Evolutionary conservation across 23 red algal genomes (phyloP), one percentile per base, ranked within the genome.

Genomic region (Gracilariopsis chorda): DNA sequence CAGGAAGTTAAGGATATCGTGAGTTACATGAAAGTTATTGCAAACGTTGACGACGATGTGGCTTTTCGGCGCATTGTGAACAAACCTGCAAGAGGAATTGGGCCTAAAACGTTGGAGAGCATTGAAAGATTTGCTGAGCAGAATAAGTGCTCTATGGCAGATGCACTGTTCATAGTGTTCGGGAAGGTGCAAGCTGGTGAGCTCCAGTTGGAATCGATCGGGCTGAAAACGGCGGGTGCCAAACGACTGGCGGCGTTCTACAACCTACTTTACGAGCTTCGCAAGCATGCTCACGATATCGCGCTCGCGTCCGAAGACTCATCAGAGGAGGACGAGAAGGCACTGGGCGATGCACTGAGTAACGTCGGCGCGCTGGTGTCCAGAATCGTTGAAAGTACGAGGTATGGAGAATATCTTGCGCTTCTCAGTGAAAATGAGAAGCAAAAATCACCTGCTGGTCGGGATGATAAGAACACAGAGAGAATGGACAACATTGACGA

Each of bases 1-100:
- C 82, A 82, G 45, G 94, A 96, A 60, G 58, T 96, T 7, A 67
- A 64, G 10, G 94, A 96, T 41, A n/a, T 88, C 7, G 49, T 93
- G 10, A 88, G 79, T n/a, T 96, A 92, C 78, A 44, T 96, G 28
- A 64, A 77, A 28, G 43, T 96, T 0, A 43, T 90, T 0, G 44
- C 42, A 48, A 88, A 90, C 63, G 51, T 48, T 16, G 73, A 36
- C 29, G 94, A 96, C 51, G 76, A 81, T 33, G 53, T 47, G 49
- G 69, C 83, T 2, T 88, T 96, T 51, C 32, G 55, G 30, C 82
- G 94, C 12, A 55, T 93, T 19, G 46, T 96, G 37, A 93, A 92
- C 44, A 65, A 56, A n/a, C 88, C 94, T 32, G 70, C 90, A 20
- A 60, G 88, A 29, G 88, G 94, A 24, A 82, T 96, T 39, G 94